Evolutionary conservation across 305 asterid species (phyloP).

Genomic region (Fraxinus latifolia): DNA sequence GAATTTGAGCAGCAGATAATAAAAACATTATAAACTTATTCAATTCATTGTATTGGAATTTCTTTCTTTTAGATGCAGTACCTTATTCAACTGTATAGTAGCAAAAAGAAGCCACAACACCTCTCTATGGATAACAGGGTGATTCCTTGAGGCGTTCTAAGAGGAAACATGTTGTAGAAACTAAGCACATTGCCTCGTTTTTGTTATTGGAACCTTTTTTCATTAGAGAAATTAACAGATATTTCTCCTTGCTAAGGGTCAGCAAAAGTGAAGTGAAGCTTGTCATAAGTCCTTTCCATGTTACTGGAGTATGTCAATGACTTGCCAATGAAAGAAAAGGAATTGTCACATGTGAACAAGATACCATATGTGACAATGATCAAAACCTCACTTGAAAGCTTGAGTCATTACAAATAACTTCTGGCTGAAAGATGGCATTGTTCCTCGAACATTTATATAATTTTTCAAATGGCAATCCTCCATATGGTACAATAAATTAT

Average conservation of each 20-base stretch:
- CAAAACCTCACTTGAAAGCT: not conserved
- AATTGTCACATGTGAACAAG: not conserved
- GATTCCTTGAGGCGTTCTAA: not conserved
- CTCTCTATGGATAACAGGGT: not conserved
- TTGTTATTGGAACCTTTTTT: not conserved
- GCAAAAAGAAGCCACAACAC: not conserved
- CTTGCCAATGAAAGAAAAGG: not conserved
- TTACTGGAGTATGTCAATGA: not conserved
- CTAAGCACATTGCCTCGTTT: not conserved
- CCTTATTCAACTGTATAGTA: not conserved
- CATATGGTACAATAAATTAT: not conserved
- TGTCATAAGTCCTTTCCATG: not conserved
- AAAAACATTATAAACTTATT: not conserved
- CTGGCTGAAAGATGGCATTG: not conserved
- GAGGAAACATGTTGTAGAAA: not conserved
- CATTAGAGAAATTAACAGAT: not conserved
- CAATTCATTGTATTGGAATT: not conserved
- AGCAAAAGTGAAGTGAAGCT: not conserved
- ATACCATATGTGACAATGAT: not conserved
- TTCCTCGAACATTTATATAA: not conserved
- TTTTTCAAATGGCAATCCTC: not conserved
- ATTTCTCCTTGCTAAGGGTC: not conserved
- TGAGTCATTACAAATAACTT: not conserved
- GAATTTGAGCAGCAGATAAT: not conserved
- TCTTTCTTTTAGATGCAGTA: not conserved